A percentile compares a stretch with the other conserved stretches of the same genome.
These are phyloP conservation scores for Chionographis japonica DNA, from an alignment of 106 monocot species.

Conservation along the genomic window DNA sequence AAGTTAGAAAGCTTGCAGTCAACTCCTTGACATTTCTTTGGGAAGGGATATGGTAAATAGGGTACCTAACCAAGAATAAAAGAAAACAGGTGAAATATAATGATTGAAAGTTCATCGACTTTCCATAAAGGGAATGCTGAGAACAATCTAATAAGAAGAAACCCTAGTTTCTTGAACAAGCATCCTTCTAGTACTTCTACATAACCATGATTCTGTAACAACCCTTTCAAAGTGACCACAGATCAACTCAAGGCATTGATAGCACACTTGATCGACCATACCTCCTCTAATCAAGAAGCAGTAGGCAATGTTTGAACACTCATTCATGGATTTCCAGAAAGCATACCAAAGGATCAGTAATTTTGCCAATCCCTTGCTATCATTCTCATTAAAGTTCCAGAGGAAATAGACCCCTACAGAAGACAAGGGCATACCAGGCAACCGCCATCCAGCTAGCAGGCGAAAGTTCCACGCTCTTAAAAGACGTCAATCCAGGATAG, in stretches of 20 bases:
- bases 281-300: no score
- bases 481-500: slow-evolving; percentile 61
- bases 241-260: no score
- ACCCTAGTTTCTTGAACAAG: no score
- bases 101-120: not conserved
- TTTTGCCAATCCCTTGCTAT: not conserved
- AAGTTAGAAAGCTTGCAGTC: slow-evolving; percentile 74
- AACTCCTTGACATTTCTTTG: slow-evolving; percentile 46
- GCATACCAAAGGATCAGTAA: not conserved
- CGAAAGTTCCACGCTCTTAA: slow-evolving; percentile 70
- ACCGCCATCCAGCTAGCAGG: slow-evolving; percentile 98
- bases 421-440: slow-evolving; percentile 54
- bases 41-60: slow-evolving; percentile 77
- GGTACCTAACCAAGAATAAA: slow-evolving; percentile 48
- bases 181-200: no score
- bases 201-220: no score
- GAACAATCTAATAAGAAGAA: not conserved
- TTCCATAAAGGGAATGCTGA: not conserved
- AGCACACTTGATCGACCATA: no score
- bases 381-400: not conserved
- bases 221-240: no score
- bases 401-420: not conserved
- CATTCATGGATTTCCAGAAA: no score
- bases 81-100: not conserved
- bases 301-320: no score